phyloP scores from a whole-genome alignment of 2,329 filamentous ascomycete species.

The Fusarium temperatum region DNA sequence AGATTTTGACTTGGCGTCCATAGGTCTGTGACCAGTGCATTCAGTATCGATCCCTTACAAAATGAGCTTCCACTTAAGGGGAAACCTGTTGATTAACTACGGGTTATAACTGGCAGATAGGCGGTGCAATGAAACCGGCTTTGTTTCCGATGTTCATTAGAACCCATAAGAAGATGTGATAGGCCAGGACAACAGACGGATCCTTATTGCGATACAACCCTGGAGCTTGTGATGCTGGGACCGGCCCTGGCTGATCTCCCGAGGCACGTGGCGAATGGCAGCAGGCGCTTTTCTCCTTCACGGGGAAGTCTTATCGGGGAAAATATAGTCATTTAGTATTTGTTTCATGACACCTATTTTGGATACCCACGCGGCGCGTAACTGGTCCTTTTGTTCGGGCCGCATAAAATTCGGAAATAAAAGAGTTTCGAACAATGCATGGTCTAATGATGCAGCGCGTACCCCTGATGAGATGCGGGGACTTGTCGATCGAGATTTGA shows the following conservation, averaged over 20 bases:
- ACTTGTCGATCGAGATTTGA: neutral
- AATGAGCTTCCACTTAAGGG: neutral
- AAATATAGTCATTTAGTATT: neutral
- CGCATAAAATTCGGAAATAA: constrained; percentile 1
- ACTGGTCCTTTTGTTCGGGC: neutral
- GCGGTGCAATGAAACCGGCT: neutral
- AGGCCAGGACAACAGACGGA: neutral
- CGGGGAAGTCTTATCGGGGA: neutral
- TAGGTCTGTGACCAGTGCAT: neutral
- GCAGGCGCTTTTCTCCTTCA: neutral
- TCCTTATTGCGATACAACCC: neutral
- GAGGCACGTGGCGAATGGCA: neutral
- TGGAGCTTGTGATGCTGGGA: neutral
- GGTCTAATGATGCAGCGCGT: neutral
- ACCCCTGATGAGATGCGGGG: neutral
- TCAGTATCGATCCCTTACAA: neutral
- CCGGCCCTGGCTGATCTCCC: neutral
- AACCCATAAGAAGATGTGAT: neutral
- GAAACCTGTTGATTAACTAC: neutral
- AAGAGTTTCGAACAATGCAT: neutral
- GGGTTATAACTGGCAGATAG: neutral
- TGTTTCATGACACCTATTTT: neutral
- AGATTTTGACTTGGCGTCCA: neutral
- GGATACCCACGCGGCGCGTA: neutral
- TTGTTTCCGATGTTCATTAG: neutral